Percentiles rank a stretch among this genome's conserved stretches.
Conservation (phyloP, 306 rosid species). For the Neltuma alba region DNA sequence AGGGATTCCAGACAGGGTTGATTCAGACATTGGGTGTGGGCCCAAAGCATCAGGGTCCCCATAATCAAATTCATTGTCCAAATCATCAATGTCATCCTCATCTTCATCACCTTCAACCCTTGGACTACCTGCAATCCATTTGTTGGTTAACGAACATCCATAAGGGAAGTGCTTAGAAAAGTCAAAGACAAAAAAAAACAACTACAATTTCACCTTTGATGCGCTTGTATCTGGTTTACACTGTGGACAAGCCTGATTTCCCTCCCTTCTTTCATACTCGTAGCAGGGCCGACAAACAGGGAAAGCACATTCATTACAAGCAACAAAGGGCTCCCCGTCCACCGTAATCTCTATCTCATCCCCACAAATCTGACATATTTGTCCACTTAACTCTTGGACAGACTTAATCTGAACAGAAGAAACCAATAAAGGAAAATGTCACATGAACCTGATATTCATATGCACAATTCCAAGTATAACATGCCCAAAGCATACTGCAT, state of each 20-base stretch:
- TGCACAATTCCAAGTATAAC: constrained; percentile 7
- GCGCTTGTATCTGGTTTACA: constrained; percentile 91
- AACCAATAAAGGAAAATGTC: constrained; percentile 7
- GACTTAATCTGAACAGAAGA: constrained; percentile 67
- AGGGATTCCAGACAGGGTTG: constrained; percentile 57
- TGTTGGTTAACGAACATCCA: constrained; percentile 16
- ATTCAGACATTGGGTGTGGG: constrained; percentile 31
- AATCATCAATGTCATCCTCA: constrained; percentile 89
- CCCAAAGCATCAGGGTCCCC: constrained; percentile 57
- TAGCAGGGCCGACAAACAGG: constrained; percentile 91
- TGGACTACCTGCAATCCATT: constrained; percentile 70
- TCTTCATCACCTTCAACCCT: constrained; percentile 97
- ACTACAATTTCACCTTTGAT: constrained; percentile 65
- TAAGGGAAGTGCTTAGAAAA: not conserved
- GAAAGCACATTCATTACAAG: constrained; percentile 95
- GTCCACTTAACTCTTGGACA: constrained; percentile 80
- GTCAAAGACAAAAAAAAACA: constrained; percentile 14
- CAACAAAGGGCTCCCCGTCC: constrained; percentile 91
- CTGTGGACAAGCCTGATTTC: constrained; percentile 92
- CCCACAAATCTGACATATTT: constrained; percentile 83
- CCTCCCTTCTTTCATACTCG: constrained; percentile 85
- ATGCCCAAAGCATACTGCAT: not conserved
- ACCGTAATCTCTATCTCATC: constrained; percentile 79
- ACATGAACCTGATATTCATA: constrained; percentile 26
- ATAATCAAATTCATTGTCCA: constrained; percentile 88